A percentile compares a stretch with the other conserved stretches of the same genome.
These are phyloP conservation scores for Lecanoromycetidae sp. DNA, from an alignment of 2,329 filamentous ascomycete species.

Conservation along the genomic window DNA sequence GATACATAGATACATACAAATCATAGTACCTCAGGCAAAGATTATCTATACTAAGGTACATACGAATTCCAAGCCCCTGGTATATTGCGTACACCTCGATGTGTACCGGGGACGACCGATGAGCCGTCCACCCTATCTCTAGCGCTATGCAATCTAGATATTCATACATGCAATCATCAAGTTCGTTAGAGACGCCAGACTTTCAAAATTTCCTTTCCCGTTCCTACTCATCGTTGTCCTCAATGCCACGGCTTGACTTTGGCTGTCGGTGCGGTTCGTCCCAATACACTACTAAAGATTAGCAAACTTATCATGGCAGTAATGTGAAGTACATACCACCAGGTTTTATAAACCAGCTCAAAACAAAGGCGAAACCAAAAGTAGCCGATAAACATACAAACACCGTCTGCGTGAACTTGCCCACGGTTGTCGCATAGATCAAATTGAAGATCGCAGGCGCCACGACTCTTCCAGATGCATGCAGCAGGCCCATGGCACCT, in stretches of 20 bases:
- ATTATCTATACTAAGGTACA: too few relatives aligned
- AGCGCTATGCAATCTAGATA: not conserved
- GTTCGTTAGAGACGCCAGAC: not conserved
- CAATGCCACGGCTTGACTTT: not conserved
- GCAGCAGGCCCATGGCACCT: constrained; percentile 73
- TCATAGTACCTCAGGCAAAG: too few relatives aligned
- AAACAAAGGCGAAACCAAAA: constrained; percentile 54
- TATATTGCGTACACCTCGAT: too few relatives aligned
- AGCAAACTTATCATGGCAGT: too few relatives aligned
- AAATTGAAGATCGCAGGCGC: constrained; percentile 75
- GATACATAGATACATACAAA: too few relatives aligned
- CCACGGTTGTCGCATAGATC: constrained; percentile 72
- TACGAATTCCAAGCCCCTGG: too few relatives aligned
- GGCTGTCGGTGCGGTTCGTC: constrained; percentile 2
- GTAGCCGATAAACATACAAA: constrained; percentile 61
- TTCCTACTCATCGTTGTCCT: not conserved
- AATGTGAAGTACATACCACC: constrained; percentile 9
- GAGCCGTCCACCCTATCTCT: too few relatives aligned
- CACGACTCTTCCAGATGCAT: constrained; percentile 67
- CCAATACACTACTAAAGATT: constrained; percentile 16
- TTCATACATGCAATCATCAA: not conserved
- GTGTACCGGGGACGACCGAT: too few relatives aligned
- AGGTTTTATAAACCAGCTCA: constrained; percentile 54
- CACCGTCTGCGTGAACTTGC: constrained; percentile 64
- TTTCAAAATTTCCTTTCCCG: not conserved